Evolutionary conservation across 1,139 yeast species (phyloP), one percentile per base, ranked within the genome.

Genomic region (Nadsonia starkeyi-henricii): DNA sequence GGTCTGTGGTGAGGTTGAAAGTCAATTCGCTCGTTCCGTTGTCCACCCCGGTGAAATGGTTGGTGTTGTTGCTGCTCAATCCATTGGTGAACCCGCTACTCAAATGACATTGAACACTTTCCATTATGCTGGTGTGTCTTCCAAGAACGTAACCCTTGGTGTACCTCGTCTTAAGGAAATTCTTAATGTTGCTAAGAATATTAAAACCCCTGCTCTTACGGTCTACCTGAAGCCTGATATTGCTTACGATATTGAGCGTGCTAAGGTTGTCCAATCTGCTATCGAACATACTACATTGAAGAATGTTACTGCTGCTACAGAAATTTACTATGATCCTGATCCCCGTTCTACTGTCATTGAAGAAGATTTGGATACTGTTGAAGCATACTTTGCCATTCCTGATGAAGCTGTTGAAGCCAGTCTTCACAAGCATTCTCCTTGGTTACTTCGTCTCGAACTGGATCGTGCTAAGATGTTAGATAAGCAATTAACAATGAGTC

Each of bases 21-120:
- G 91, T 23, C 96, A 89, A 66, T 93, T 89, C 70, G 89, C 85
- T 57, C 85, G 84, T 66, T 82, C 97, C 2, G 73, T 88, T 61
- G 98, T 89, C 47, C 93, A 93, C 57, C 96, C 99, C 12, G 99
- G 99, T 74, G 98, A 91, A 67, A 91, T 91, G 98, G 98, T 93
- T 52, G 99, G 99, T 73, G 96, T 91, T 50, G 78, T 91, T 62
- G 99, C 98, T 50, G 98, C 99, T 1, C 99, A 91, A 72, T 88
- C 96, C 45, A 91, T 91, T 71, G 99, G 99, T 73, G 99, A 91
- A 67, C 99, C 99, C 47, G 98, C 98, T 26, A 91, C 99, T 26
- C 99, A 91, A 70, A 91, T 91, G 99, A 91, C 99, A 0, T 77
- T 91, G 70, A 91, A 91, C 65, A 91, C 99, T 58, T 93, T 93